Base-by-base conservation (phyloP, 2,329 filamentous ascomycete genomes). In the Calonectria pseudoturangicola region DNA sequence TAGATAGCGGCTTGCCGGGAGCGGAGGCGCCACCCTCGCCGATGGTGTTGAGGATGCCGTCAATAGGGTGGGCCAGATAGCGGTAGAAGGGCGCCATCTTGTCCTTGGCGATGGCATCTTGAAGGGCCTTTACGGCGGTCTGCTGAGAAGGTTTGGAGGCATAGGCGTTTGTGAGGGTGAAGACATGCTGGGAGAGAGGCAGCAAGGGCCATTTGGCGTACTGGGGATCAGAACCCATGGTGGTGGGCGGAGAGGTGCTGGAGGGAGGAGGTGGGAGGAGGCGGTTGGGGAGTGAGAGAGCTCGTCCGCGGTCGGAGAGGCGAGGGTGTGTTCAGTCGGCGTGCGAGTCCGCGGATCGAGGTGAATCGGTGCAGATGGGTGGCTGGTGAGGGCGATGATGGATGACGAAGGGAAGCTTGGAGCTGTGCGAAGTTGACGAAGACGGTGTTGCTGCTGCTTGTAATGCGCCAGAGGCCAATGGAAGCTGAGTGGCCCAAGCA, bases 21-120 rank as follows among this genome's bases (percentile, higher is more conserved):
- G 84, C 84, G 82, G 84, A 83, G 73, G 85, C 86, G 72, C 82
- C 81, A 77, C 86, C 89, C 82, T 97, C 94, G 76, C 94, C 94
- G 48, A 92, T 86, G 67, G 88, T 87, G 84, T 98, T 98, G 82
- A 98, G 87, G 75, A 97, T 92, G 73, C 95, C 95, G 74, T 97
- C 94, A 74, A 91, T 89, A 8, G 94, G 94, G 81, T 97, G 94
- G 75, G 94, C 93, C 64, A 97, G 90, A 84, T 96, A 94, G 82
- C 93, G 92, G 87, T 97, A 97, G 74, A 97, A 91, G 33, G 94
- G 94, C 21, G 94, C 94, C 93, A 97, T 97, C 87, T 95, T 94
- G 84, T 96, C 90, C 85, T 95, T 91, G 80, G 88, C 87, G 84
- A 97, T 96, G 84, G 93, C 94, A 90, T 96, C 92, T 88, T 96